These are phyloP conservation scores for Fusarium poae DNA, from an alignment of 2,329 filamentous ascomycete genomes.

Conservation along the genomic window DNA sequence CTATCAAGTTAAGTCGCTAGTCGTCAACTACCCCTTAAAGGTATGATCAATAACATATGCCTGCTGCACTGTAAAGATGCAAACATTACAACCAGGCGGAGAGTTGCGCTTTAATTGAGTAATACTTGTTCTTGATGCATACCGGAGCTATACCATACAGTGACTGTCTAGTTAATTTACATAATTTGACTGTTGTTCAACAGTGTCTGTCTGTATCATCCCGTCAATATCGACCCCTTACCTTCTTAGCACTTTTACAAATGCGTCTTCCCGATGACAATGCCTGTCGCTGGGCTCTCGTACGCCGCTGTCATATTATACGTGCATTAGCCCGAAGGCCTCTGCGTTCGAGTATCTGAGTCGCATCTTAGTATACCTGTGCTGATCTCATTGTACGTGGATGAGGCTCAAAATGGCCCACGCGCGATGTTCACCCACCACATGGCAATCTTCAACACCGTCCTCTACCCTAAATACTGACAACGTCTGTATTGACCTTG, in stretches of 20 bases:
- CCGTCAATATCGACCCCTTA: constrained; percentile 5
- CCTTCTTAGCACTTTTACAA: not conserved
- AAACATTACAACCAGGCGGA: not conserved
- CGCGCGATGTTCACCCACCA: constrained; percentile 6
- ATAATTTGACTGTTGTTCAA: not conserved
- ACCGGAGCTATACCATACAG: not conserved
- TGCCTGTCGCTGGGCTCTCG: not conserved
- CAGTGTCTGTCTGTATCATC: constrained; percentile 2
- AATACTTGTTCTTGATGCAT: not conserved
- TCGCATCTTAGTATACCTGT: not conserved
- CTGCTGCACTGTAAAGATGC: not conserved
- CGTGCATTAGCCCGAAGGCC: not conserved
- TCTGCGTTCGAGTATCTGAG: not conserved
- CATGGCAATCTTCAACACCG: constrained; percentile 1
- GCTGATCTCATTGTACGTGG: not conserved
- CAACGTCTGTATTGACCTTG: constrained; percentile 2
- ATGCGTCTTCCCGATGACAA: not conserved
- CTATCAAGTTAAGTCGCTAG: not conserved
- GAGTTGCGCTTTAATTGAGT: no score
- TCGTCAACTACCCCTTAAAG: no score
- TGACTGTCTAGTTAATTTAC: not conserved
- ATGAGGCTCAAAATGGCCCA: constrained; percentile 33
- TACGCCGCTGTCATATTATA: not conserved
- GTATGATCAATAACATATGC: no score
- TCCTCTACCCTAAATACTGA: not conserved